phyloP scores from a whole-genome alignment of 2,329 filamentous ascomycete species.

The Allantophomopsis cytisporea region DNA sequence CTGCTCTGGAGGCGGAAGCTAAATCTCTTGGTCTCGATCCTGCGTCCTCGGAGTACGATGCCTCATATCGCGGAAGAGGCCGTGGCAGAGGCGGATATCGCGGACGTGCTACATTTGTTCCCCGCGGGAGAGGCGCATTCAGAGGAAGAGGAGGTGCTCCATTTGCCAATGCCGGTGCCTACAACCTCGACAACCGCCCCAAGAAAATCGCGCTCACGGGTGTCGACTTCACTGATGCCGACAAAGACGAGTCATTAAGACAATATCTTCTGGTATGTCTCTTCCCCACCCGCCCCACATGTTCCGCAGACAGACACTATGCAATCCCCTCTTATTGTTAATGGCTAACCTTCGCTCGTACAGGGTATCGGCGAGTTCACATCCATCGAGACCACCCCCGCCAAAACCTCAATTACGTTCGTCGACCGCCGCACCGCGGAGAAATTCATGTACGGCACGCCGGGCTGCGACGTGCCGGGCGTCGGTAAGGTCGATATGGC shows the following conservation, averaged over 20 bases:
- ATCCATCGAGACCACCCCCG: slow-evolving; percentile 34
- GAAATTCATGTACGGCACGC: slow-evolving; percentile 46
- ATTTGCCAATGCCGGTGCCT: slow-evolving; percentile 25
- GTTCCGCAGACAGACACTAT: background rate
- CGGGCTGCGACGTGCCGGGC: slow-evolving; percentile 43
- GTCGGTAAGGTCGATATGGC: slow-evolving; percentile 50
- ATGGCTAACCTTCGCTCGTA: slow-evolving; percentile 12
- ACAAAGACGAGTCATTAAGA: slow-evolving; percentile 54
- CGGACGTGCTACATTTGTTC: slow-evolving; percentile 21
- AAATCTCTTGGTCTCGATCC: slow-evolving; percentile 53
- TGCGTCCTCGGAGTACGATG: slow-evolving; percentile 26
- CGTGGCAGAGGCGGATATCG: slow-evolving; percentile 22
- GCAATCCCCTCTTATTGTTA: background rate
- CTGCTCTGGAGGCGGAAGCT: slow-evolving; percentile 61
- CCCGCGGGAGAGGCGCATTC: slow-evolving; percentile 27
- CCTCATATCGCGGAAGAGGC: slow-evolving; percentile 24
- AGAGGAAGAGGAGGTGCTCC: slow-evolving; percentile 29
- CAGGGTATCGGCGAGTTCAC: slow-evolving; percentile 51
- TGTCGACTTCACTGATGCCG: slow-evolving; percentile 45
- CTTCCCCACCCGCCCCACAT: slow-evolving; percentile 1
- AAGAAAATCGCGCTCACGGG: slow-evolving; percentile 52
- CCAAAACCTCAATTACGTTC: slow-evolving; percentile 43
- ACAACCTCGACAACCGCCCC: slow-evolving; percentile 65
- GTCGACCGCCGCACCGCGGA: slow-evolving; percentile 60
- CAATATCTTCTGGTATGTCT: slow-evolving; percentile 55